Evolutionary conservation across 1,284 basidiomycete species (phyloP).

Genomic region (Pseudozyma sp.): DNA sequence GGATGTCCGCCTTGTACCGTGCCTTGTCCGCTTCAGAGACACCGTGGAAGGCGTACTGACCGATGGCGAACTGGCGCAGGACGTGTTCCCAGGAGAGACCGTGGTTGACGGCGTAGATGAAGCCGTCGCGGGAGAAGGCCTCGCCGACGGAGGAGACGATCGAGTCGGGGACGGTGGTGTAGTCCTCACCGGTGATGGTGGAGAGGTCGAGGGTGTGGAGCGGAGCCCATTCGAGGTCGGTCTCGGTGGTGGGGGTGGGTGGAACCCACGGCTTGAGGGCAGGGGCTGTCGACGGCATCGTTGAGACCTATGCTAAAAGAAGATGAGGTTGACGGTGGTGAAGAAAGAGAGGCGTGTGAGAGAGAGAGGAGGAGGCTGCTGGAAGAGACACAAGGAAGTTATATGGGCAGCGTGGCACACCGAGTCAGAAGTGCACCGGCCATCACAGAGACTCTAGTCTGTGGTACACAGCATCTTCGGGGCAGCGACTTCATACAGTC

Average conservation of each 20-base stretch:
- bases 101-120: slow-evolving; percentile 68
- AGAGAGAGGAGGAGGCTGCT: neutral
- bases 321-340: neutral
- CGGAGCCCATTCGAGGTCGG: slow-evolving; percentile 66
- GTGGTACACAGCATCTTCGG: too few relatives aligned
- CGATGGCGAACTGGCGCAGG: slow-evolving; percentile 66
- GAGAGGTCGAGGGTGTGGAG: slow-evolving; percentile 64
- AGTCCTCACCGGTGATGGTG: slow-evolving; percentile 58
- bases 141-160: slow-evolving; percentile 60
- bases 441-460: too few relatives aligned
- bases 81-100: slow-evolving; percentile 62
- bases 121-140: slow-evolving; percentile 60
- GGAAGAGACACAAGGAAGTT: neutral
- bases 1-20: slow-evolving; percentile 62
- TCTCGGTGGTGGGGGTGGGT: slow-evolving; percentile 51
- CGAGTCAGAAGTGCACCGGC: too few relatives aligned
- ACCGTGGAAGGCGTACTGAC: slow-evolving; percentile 64
- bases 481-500: too few relatives aligned
- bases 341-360: too few relatives aligned
- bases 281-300: slow-evolving; percentile 11
- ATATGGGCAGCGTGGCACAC: too few relatives aligned
- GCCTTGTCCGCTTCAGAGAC: slow-evolving; percentile 60
- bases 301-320: neutral
- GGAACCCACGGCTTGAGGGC: slow-evolving; percentile 59
- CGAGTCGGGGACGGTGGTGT: slow-evolving; percentile 52